Conservation (phyloP, 768 basidiomycete species). For the Candolleomyces eurysporus region DNA sequence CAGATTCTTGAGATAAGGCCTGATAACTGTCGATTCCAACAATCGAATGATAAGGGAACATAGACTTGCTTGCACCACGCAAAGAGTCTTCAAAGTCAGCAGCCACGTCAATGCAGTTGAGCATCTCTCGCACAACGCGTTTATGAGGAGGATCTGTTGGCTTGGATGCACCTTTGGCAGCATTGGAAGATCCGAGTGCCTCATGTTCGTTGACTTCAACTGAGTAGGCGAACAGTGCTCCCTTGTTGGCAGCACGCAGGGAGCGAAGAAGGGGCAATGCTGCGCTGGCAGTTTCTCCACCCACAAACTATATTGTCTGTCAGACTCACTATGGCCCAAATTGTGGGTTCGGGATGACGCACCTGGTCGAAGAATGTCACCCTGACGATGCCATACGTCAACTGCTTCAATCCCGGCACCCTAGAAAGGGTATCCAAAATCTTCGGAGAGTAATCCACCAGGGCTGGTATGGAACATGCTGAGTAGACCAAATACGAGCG, state of each 20-base stretch:
- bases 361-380: slow-evolving; percentile 87
- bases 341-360: slow-evolving; percentile 12
- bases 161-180: slow-evolving; percentile 12
- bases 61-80: slow-evolving; percentile 18
- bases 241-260: slow-evolving; percentile 68
- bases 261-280: slow-evolving; percentile 61
- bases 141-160: slow-evolving; percentile 43
- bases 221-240: slow-evolving; percentile 77
- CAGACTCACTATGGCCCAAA: background rate
- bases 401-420: slow-evolving; percentile 56
- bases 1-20: background rate
- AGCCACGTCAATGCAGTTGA: slow-evolving; percentile 72
- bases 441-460: slow-evolving; percentile 74
- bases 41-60: slow-evolving; percentile 2
- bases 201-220: slow-evolving; percentile 66
- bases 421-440: slow-evolving; percentile 53
- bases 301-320: slow-evolving; percentile 66
- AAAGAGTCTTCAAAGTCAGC: slow-evolving; percentile 73
- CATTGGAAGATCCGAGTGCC: slow-evolving; percentile 12
- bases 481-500: slow-evolving; percentile 83
- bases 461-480: slow-evolving; percentile 68
- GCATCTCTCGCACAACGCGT: slow-evolving; percentile 70
- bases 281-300: slow-evolving; percentile 76
- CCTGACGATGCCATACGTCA: slow-evolving; percentile 70
- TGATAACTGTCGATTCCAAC: background rate